Base-by-base conservation (phyloP, 164 flowering plant species). In the Berberis vulgaris region DNA sequence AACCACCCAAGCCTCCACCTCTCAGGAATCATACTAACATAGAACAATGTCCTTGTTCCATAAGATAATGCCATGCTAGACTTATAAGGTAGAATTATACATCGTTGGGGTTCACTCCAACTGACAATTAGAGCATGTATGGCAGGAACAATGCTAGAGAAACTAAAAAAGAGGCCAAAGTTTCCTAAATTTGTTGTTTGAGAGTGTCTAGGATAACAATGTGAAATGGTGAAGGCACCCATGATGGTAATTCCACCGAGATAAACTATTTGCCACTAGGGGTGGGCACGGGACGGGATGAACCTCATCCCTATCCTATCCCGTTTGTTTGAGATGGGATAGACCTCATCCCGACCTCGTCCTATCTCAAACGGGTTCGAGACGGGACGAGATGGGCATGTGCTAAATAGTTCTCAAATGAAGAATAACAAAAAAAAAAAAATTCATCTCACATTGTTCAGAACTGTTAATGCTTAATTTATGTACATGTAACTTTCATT, bases 1-100 rank as follows among this genome's bases (percentile, higher is more conserved):
- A 93, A 93, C 78, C 80, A 71, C 1, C 98, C 98, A 0, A 97
- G 98, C 59, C 62, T 80, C 85, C 83, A 86, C 63, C 84, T 79
- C 78, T 90, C 98, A 1, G 98, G 98, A 4, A 90, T 64, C 74
- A 94, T 63, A 50, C 67, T 79, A 7, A 86, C 85, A 49, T 93
- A 93, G 47, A 93, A 86, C 63, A 75, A 6, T 0, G 96, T 79
- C 11, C 98, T 97, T 0, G 65, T 71, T 41, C 80, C 54, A 59
- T 93, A 93, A 4, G 87, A 84, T 3, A 81, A 4, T 0, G 90
- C 98, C 98, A 90, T 93, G 62, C 74, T 87, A 0, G 62, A 6
- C 61, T 93, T 97, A 54, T 86, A 86, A 0, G 73, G 77, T 2
- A 90, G 67, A 1, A 83, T 82, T 0, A 74, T 43, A 42, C 66